Conservation (phyloP, 257 asterid genomes). For the Anisodus acutangulus region DNA sequence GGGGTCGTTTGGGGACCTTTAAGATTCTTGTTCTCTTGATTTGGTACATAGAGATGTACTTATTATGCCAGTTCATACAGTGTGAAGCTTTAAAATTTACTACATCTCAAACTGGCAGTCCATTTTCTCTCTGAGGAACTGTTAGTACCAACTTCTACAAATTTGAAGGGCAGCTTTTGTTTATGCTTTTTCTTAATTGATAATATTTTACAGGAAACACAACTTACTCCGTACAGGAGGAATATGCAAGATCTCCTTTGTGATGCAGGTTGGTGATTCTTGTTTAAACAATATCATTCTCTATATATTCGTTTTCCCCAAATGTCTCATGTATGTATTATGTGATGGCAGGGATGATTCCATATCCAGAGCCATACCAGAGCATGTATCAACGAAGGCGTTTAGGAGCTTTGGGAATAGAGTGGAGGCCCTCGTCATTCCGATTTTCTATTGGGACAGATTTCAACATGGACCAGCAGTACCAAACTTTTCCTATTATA, state of each 20-base stretch:
- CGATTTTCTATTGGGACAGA: slow-evolving; percentile 87
- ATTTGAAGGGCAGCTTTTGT: background rate
- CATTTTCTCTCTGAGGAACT: background rate
- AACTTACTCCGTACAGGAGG: slow-evolving; percentile 90
- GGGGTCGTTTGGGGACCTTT: too few species aligned
- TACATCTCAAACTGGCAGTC: slow-evolving; percentile 1
- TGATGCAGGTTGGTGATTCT: slow-evolving; percentile 68
- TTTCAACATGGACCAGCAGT: slow-evolving; percentile 79
- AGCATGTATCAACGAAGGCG: slow-evolving; percentile 83
- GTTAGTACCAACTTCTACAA: slow-evolving; percentile 4
- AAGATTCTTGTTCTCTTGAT: background rate
- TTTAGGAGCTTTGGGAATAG: slow-evolving; percentile 87
- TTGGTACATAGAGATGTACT: background rate
- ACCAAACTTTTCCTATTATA: slow-evolving; percentile 72
- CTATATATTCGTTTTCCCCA: background rate
- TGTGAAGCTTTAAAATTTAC: background rate
- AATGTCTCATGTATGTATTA: slow-evolving; percentile 17
- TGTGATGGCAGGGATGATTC: slow-evolving; percentile 70
- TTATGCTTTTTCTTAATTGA: slow-evolving; percentile 13
- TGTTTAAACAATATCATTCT: background rate
- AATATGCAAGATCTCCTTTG: slow-evolving; percentile 98
- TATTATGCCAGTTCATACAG: slow-evolving; percentile 4
- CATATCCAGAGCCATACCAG: slow-evolving; percentile 96
- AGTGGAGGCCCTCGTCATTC: slow-evolving; percentile 95
- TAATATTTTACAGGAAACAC: slow-evolving; percentile 69